phyloP scores from a whole-genome alignment of 1,284 basidiomycete species.

The Puccinia coronata region DNA sequence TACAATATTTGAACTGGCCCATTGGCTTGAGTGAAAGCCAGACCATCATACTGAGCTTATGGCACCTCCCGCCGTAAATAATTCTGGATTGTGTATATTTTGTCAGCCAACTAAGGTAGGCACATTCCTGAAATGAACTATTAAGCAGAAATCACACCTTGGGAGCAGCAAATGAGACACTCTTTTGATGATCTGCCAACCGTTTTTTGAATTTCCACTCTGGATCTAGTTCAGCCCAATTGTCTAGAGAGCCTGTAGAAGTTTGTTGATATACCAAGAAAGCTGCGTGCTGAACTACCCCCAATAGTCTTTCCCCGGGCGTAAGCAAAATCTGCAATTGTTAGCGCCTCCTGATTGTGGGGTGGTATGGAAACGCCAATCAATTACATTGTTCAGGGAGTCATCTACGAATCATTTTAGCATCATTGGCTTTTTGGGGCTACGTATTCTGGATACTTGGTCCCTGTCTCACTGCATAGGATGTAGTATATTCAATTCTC shows the following conservation, averaged over 20 bases:
- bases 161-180: slow-evolving; percentile 26
- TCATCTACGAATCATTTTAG: slow-evolving; percentile 1
- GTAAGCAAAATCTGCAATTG: slow-evolving; percentile 51
- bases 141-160: slow-evolving; percentile 46
- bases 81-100: slow-evolving; percentile 26
- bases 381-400: slow-evolving; percentile 4
- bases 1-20: no score
- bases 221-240: slow-evolving; percentile 56
- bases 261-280: slow-evolving; percentile 57
- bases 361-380: slow-evolving; percentile 34
- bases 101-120: not conserved
- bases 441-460: not conserved
- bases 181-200: slow-evolving; percentile 26
- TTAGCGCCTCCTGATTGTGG: slow-evolving; percentile 47
- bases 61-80: slow-evolving; percentile 23
- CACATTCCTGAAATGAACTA: slow-evolving; percentile 36
- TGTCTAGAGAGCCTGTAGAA: slow-evolving; percentile 54
- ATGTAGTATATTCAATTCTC: slow-evolving; percentile 44
- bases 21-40: slow-evolving; percentile 8
- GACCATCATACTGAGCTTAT: slow-evolving; percentile 10
- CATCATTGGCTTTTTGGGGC: no score
- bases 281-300: slow-evolving; percentile 56
- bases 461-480: not conserved
- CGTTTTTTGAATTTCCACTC: slow-evolving; percentile 58
- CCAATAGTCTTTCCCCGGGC: slow-evolving; percentile 56